Base-by-base conservation (phyloP, 495 filamentous ascomycete genomes). In the Penicillium waksmanii region DNA sequence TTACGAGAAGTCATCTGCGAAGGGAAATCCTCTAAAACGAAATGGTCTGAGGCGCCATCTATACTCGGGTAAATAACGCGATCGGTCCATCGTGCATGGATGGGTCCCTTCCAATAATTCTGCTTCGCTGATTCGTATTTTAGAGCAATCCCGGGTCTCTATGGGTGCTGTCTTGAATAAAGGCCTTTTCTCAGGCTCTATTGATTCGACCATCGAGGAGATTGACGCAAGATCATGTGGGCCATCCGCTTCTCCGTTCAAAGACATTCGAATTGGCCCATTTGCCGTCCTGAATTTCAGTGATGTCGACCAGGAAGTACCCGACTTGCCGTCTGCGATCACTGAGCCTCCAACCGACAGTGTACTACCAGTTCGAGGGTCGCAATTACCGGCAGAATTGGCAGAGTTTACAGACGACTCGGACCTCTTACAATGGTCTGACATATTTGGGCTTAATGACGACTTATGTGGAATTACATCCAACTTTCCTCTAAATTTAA, bases 361-460 rank as follows among this genome's bases (percentile, higher is more conserved):
- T 44, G 17, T 21, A 17, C 17, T 8, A 13, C 15, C 42, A 38
- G 12, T 38, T 44, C 7, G 17, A 19, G 42, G 17, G 8, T 44
- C 42, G 17, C 17, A 0, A 17, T n/a, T 19, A 6, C 17, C 42
- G 17, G 17, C 17, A 19, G 42, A 19, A 4, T 17, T 18, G 13
- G 17, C 54, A 5, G n/a, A 48, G 13, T 21, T 9, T 17, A 11
- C 54, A 35, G 63, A 67, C 27, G 67, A 67, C n/a, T n/a, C n/a
- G n/a, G n/a, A n/a, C 19, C 59, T 67, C 13, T 34, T 70, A 4
- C 67, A 67, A 11, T 70, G 65, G 65, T 67, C 67, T 3, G 65
- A 70, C 27, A 35, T 70, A 0, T 61, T 70, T 3, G 61, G 62
- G 8, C 49, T 70, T 6, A 58, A 58, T 15, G 61, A 61, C 12